These are phyloP conservation scores for Globisporangium spinosum DNA, from an alignment of 352 stramenopile genomes.

Conservation along the genomic window DNA sequence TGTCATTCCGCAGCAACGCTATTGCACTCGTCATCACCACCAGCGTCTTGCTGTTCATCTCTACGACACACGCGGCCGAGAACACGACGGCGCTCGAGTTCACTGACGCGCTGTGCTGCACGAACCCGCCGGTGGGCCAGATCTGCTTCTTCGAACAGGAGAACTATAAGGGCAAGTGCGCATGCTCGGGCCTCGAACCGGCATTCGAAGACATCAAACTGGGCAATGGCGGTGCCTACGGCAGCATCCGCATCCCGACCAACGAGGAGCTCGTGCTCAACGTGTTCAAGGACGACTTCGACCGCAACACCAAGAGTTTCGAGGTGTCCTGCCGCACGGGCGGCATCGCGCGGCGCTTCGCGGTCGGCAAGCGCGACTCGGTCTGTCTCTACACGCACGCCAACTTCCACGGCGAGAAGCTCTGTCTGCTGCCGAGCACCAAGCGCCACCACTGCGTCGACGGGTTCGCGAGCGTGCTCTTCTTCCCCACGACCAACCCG, in stretches of 20 bases:
- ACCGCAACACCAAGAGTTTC: conserved; percentile 19
- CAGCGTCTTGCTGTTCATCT: background rate
- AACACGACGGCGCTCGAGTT: conserved; percentile 20
- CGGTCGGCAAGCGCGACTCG: conserved; percentile 16
- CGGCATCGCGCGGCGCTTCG: conserved; percentile 20
- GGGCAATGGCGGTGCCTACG: conserved; percentile 19
- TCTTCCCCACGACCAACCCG: conserved; percentile 18
- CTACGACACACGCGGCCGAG: conserved; percentile 4
- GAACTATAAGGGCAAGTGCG: conserved; percentile 18
- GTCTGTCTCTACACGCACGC: conserved; percentile 19
- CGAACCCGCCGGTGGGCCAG: background rate
- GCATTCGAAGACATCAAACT: conserved; percentile 19
- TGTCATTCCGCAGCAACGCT: background rate
- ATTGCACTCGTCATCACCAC: background rate
- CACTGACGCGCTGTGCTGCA: conserved; percentile 14
- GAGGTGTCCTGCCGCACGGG: conserved; percentile 12
- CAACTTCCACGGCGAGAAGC: conserved; percentile 25
- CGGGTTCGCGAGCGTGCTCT: conserved; percentile 21
- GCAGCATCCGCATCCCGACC: conserved; percentile 14
- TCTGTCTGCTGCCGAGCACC: conserved; percentile 12
- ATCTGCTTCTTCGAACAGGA: conserved; percentile 18
- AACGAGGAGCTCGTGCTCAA: conserved; percentile 19
- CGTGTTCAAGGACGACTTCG: conserved; percentile 21
- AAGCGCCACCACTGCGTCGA: conserved; percentile 19
- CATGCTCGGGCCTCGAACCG: conserved; percentile 13